phyloP scores from a whole-genome alignment of 1,284 basidiomycete species.

The Tylopilus sp. region DNA sequence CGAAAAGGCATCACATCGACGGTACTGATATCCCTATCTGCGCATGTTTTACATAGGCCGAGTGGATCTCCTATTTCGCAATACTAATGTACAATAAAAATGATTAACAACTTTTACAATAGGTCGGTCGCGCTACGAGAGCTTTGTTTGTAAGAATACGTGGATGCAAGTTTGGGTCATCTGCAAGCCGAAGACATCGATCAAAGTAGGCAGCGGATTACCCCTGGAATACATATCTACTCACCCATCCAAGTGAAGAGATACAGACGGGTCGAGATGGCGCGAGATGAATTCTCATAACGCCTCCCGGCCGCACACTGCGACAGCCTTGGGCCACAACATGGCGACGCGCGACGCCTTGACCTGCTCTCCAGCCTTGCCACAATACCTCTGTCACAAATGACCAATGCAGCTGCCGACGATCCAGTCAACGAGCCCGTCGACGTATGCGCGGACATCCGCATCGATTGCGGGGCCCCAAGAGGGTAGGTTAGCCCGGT shows the following conservation, averaged over 20 bases:
- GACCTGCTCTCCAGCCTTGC: slow-evolving; percentile 44
- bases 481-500: slow-evolving; percentile 49
- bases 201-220: no score
- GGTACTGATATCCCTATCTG: neutral
- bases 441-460: slow-evolving; percentile 50
- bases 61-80: neutral
- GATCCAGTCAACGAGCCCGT: slow-evolving; percentile 60
- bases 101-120: no score
- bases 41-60: neutral
- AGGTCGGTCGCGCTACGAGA: no score
- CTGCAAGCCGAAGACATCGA: no score
- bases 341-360: slow-evolving; percentile 46
- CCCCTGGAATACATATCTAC: no score
- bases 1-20: neutral
- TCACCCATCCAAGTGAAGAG: no score
- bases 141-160: no score
- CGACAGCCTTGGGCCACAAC: slow-evolving; percentile 37
- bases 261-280: no score
- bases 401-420: slow-evolving; percentile 47
- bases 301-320: no score
- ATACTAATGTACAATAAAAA: neutral
- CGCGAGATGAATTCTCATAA: no score
- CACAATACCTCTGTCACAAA: slow-evolving; percentile 61
- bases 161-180: no score
- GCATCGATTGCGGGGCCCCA: slow-evolving; percentile 54